Base-by-base conservation (phyloP, 768 basidiomycete species). In the Pisolithus orientalis region DNA sequence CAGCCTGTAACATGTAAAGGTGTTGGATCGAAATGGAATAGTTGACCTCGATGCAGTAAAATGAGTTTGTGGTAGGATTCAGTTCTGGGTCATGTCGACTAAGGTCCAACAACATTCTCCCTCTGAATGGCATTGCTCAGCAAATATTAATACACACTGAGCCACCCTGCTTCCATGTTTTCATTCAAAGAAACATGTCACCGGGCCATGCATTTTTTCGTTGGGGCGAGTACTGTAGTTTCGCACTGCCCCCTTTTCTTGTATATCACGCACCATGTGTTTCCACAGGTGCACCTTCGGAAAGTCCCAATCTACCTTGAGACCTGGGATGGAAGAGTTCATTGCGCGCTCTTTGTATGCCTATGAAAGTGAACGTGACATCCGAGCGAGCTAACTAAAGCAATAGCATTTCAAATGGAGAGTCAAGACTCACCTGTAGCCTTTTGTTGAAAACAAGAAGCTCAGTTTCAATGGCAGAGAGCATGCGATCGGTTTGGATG, bases 301-400 rank as follows among this genome's bases (percentile, higher is more conserved):
- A 43, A 72, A 73, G 27, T 70, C 50, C 66, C 68, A 72, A 17
- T 63, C 54, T 9, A 57, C 49, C 58, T 69, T 70, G 54, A 58
- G 40, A 3, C 32, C 46, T 14, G 45, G n/a, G 9, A 42, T n/a
- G 5, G 24, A 31, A 21, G 32, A 45, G 39, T n/a, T 2, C 28
- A 31, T 13, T 3, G 32, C 44, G 4, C 21, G 21, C 21, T 21
- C 21, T 21, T 21, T 2, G 21, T 21, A 21, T 21, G 21, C 21
- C 21, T 21, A 21, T 21, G 21, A 21, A 21, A 21, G 21, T 21
- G 21, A 21, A 21, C 21, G 21, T 21, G 2, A 21, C 21, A 21
- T 21, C 21, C 21, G 2, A 21, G 21, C 1, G 21, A 21, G 21
- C 21, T 21, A 21, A 21, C 21, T 21, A 21, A 21, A 21, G 21